Evolutionary conservation across 345 rosid species (phyloP).

Genomic region (Zanthoxylum bungeanum): DNA sequence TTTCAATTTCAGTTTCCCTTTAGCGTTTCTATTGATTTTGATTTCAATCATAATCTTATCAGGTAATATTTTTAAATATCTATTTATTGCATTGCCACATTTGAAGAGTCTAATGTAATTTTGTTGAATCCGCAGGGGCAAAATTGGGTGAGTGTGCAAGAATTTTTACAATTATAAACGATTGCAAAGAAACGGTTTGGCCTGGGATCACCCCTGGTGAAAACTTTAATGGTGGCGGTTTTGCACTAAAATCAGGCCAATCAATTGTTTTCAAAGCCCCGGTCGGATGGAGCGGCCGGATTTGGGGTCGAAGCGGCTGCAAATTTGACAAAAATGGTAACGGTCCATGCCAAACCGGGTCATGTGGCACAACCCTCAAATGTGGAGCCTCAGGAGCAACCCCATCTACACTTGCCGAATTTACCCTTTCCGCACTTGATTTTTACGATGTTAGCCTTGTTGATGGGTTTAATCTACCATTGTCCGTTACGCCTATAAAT

Average conservation of each 20-base stretch:
- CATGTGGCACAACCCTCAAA: slow-evolving; percentile 59
- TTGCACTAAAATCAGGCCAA: slow-evolving; percentile 54
- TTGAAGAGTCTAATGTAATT: background rate
- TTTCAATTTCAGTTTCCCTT: slow-evolving; percentile 16
- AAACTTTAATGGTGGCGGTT: slow-evolving; percentile 52
- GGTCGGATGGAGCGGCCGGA: slow-evolving; percentile 75
- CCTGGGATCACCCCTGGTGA: slow-evolving; percentile 70
- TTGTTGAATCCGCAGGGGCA: slow-evolving; percentile 32
- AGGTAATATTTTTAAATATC: slow-evolving; percentile 30
- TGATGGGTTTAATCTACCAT: slow-evolving; percentile 83
- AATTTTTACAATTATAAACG: slow-evolving; percentile 64
- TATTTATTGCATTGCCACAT: background rate
- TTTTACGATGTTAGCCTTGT: slow-evolving; percentile 93
- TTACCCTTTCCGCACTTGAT: slow-evolving; percentile 48
- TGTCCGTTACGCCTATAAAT: slow-evolving; percentile 54
- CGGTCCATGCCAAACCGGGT: slow-evolving; percentile 73
- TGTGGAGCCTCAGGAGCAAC: slow-evolving; percentile 58
- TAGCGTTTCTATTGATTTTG: slow-evolving; percentile 29
- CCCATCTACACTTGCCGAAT: slow-evolving; percentile 84
- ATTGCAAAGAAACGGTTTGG: slow-evolving; percentile 70
- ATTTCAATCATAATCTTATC: slow-evolving; percentile 29
- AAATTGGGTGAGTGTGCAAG: slow-evolving; percentile 39
- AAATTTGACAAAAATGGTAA: slow-evolving; percentile 53
- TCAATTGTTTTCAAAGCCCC: slow-evolving; percentile 56
- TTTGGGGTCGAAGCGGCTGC: slow-evolving; percentile 89